Evolutionary conservation across 1,139 yeast genomes (phyloP), one percentile per base, ranked within the genome.

Genomic region (Blastobotrys malaysiensis): DNA sequence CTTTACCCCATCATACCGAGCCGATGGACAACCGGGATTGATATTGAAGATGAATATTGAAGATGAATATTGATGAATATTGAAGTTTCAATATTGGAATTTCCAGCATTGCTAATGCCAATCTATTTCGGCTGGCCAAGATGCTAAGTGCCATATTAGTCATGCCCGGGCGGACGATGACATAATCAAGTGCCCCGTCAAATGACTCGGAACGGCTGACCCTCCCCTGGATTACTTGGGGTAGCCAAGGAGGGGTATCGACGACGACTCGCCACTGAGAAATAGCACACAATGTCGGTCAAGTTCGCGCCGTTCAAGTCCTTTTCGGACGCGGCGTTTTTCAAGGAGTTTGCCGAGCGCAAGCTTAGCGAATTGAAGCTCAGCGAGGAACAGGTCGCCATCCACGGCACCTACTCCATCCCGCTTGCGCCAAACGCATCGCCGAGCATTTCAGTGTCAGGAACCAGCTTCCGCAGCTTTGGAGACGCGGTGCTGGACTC

Each of bases 271-370:
- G 26, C 24, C 49, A 43, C 14, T 14, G 49, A 47, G 31, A 31
- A 31, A 14, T 13, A 24, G 26, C 27, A 16, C 16, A 26, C 16
- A 14, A 31, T 31, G 39, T 31, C 39, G 46, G 54, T 61, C 48
- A 60, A 75, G 59, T 84, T 76, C 68, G 76, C 81, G 0, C 80
- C 88, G 0, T 71, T 83, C 22, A 82, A 79, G 57, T 85, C 96
- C 1, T 86, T 86, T 67, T 83, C 86, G 36, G 97, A 91, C 64
- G 82, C 96, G 0, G 81, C 96, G 0, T 93, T 93, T 70, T 93
- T 93, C 73, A 83, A 85, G 47, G 80, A 79, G 61, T 76, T 93
- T 19, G 78, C 93, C 0, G 79, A 79, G 52, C 69, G 80, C 62
- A 89, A 89, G 65, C 76, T 89, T 50, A 82, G 87, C 57, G 77